Evolutionary conservation across 805 yeast genomes (phyloP).

Genomic region (Saccharomycopsis javanensis): DNA sequence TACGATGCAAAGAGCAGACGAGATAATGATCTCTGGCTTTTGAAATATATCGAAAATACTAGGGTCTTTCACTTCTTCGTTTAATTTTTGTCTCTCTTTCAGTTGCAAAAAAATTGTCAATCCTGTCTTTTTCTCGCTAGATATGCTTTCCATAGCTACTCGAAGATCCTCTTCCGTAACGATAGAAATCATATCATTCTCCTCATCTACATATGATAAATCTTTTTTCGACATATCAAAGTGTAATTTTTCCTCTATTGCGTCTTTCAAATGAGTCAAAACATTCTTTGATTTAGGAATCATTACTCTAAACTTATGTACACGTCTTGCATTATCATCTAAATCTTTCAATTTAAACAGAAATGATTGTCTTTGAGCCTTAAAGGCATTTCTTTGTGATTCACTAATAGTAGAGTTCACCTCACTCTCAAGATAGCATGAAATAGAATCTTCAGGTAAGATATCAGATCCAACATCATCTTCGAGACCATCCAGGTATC

Average conservation of each 20-base stretch:
- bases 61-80: background rate
- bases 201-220: constrained; percentile 32
- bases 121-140: background rate
- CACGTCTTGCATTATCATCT: constrained; percentile 23
- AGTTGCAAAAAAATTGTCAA: constrained; percentile 6
- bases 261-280: constrained; percentile 21
- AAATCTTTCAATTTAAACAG: constrained; percentile 16
- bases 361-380: constrained; percentile 15
- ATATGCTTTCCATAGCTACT: constrained; percentile 21
- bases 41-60: constrained; percentile 1
- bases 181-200: constrained; percentile 28
- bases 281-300: constrained; percentile 20
- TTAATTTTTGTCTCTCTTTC: background rate
- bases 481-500: background rate
- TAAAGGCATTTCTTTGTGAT: constrained; percentile 7
- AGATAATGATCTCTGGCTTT: constrained; percentile 15
- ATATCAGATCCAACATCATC: constrained; percentile 10
- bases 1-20: constrained; percentile 16
- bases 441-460: constrained; percentile 18
- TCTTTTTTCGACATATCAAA: constrained; percentile 22
- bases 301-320: constrained; percentile 20
- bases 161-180: constrained; percentile 29
- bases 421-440: constrained; percentile 17
- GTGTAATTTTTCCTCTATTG: constrained; percentile 22
- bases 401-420: constrained; percentile 14